phyloP scores from a whole-genome alignment of 202 grass and related monocot genomes.

The Panicum virgatum region DNA sequence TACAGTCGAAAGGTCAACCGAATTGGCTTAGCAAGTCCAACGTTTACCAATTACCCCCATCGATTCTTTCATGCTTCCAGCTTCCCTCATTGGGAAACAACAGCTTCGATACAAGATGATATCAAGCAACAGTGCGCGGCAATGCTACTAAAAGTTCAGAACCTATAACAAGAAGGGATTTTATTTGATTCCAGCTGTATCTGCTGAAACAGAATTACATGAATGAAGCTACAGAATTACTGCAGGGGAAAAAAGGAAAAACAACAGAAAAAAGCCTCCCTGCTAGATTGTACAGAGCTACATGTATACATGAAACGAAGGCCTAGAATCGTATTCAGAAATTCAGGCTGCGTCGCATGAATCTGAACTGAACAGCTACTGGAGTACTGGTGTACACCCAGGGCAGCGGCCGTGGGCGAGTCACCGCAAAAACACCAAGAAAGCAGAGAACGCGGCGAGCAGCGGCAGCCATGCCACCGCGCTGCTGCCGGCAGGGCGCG shows the following conservation, averaged over 20 bases:
- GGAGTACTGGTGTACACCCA: background rate
- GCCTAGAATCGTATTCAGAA: background rate
- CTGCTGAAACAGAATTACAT: background rate
- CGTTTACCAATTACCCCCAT: background rate
- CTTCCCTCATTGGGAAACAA: background rate
- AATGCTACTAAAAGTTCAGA: background rate
- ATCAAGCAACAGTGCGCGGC: background rate
- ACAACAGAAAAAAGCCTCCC: background rate
- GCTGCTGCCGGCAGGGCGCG: background rate
- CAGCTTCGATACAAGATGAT: background rate
- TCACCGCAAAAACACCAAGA: background rate
- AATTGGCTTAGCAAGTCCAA: background rate
- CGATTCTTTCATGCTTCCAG: background rate
- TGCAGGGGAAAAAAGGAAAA: background rate
- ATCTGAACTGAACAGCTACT: slow-evolving; percentile 5
- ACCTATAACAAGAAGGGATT: background rate
- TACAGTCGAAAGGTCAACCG: background rate
- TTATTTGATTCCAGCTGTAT: background rate
- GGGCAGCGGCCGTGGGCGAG: background rate
- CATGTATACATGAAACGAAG: background rate
- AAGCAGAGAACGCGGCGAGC: background rate
- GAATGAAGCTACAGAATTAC: background rate
- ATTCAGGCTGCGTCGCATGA: background rate
- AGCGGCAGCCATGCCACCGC: slow-evolving; percentile 10
- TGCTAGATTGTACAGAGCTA: background rate